Evolutionary conservation across 2,329 filamentous ascomycete genomes (phyloP), one percentile per base, ranked within the genome.

Genomic region (Penicillium sp.): DNA sequence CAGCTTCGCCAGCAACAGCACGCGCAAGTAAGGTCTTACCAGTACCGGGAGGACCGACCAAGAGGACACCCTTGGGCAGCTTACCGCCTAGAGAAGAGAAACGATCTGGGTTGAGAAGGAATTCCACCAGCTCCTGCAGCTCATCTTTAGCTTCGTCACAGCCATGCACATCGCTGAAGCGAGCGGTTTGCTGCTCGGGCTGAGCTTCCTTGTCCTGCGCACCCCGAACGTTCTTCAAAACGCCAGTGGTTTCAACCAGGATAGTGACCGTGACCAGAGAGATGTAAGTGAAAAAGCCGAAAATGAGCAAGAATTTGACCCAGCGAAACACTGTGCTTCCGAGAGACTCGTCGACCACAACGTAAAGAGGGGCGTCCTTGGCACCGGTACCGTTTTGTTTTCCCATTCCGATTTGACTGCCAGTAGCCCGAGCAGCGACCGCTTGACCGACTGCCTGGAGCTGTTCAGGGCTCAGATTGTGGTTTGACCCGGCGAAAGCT

Each of bases 91-190:
- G 87, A 60, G 91, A 91, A 46, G 90, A 92, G 77, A 97, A 99
- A 70, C 89, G 91, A 11, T 96, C 90, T 0, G 94, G 95, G 72
- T 93, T 92, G 75, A 92, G 90, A 65, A 99, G 78, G 68, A 99
- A 99, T 68, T 99, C 94, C 47, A 99, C 93, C 52, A 99, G 86
- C 75, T 99, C 94, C 75, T 96, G 90, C 4, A 99, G 84, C 75
- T 99, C 94, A 68, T 99, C 95, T 79, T 97, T 99, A 62, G 94
- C 94, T 76, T 99, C 95, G 63, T 97, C 92, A 65, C 93, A 97
- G 51, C 94, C 94, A 72, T 99, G 94, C 7, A 99, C 94, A 72
- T 99, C 94, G 57, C 83, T 84, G 78, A 99, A 99, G 46, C 90
- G 87, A 21, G 92, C 92, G 57, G 85, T 97, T 73, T 99, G 94